Conservation (phyloP, 352 stramenopile genomes). For the Peronospora tabacina region DNA sequence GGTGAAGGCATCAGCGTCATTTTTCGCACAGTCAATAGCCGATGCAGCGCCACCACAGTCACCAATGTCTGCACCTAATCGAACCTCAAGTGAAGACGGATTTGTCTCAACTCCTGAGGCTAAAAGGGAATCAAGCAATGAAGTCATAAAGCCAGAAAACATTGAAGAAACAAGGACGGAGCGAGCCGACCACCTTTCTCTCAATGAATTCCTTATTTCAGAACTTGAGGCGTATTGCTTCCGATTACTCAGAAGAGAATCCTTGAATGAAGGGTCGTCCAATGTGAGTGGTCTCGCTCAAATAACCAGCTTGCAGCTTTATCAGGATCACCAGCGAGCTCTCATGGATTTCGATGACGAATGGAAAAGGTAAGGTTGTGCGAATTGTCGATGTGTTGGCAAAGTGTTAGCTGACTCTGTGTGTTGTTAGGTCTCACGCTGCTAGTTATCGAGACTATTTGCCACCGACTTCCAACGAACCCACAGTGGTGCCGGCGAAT, state of each 20-base stretch:
- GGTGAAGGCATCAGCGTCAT: neutral
- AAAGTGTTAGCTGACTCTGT: neutral
- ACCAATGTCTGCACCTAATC: slow-evolving; percentile 14
- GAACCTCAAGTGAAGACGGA: slow-evolving; percentile 21
- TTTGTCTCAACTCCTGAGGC: slow-evolving; percentile 18
- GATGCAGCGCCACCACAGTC: slow-evolving; percentile 20
- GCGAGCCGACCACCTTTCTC: slow-evolving; percentile 29
- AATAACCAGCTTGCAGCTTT: slow-evolving; percentile 39
- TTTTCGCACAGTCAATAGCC: slow-evolving; percentile 8
- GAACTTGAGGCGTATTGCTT: slow-evolving; percentile 44
- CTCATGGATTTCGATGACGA: slow-evolving; percentile 52
- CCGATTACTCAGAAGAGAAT: slow-evolving; percentile 18
- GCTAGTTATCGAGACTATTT: slow-evolving; percentile 15
- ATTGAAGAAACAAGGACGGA: slow-evolving; percentile 16
- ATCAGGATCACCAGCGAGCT: slow-evolving; percentile 37
- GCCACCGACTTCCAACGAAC: slow-evolving; percentile 1
- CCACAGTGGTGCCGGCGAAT: slow-evolving; percentile 1
- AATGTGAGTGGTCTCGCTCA: slow-evolving; percentile 23
- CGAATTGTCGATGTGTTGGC: neutral
- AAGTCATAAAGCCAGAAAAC: slow-evolving; percentile 14
- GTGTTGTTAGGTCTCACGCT: slow-evolving; percentile 23
- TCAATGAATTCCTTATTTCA: slow-evolving; percentile 45
- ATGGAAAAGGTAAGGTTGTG: slow-evolving; percentile 29
- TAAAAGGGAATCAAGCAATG: slow-evolving; percentile 8
- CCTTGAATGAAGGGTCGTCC: slow-evolving; percentile 7